These are phyloP conservation scores for Physaria fendleri DNA, from an alignment of 345 rosid genomes.

Conservation along the genomic window DNA sequence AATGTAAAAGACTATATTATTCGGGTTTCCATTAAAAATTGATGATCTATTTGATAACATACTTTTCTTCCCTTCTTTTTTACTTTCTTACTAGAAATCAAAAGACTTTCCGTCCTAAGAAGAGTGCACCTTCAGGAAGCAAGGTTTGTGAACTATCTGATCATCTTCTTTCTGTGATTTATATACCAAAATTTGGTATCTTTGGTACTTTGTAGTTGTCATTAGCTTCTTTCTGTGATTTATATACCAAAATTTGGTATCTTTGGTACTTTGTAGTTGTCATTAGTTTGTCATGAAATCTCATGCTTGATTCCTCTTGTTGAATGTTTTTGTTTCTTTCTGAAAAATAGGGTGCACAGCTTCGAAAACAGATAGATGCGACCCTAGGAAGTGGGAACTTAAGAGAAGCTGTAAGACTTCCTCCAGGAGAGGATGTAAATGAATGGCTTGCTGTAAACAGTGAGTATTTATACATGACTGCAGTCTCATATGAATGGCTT, in stretches of 20 bases:
- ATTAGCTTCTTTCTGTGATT: background rate
- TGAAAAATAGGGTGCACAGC: constrained; percentile 85
- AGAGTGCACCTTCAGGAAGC: constrained; percentile 97
- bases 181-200: too few relatives aligned
- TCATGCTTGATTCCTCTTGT: background rate
- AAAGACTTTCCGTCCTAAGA: constrained; percentile 94
- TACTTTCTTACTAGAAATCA: constrained; percentile 62
- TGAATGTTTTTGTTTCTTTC: constrained; percentile 10
- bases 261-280: background rate
- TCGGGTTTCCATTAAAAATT: background rate
- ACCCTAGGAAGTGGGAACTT: constrained; percentile 96
- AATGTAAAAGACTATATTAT: background rate
- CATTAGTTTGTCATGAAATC: background rate
- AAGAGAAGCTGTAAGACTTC: constrained; percentile 97
- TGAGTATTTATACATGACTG: too few relatives aligned
- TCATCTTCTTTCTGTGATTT: background rate
- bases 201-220: background rate
- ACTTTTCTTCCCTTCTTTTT: background rate
- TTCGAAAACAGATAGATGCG: constrained; percentile 94
- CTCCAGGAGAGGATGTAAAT: constrained; percentile 97
- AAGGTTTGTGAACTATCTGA: constrained; percentile 51
- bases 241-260: too few relatives aligned
- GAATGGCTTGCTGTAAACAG: constrained; percentile 99
- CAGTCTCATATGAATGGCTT: constrained; percentile 99
- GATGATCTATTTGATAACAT: constrained; percentile 6